Evolutionary conservation across 2,329 filamentous ascomycete genomes (phyloP).

Genomic region (Pseudogymnoascus sp.): DNA sequence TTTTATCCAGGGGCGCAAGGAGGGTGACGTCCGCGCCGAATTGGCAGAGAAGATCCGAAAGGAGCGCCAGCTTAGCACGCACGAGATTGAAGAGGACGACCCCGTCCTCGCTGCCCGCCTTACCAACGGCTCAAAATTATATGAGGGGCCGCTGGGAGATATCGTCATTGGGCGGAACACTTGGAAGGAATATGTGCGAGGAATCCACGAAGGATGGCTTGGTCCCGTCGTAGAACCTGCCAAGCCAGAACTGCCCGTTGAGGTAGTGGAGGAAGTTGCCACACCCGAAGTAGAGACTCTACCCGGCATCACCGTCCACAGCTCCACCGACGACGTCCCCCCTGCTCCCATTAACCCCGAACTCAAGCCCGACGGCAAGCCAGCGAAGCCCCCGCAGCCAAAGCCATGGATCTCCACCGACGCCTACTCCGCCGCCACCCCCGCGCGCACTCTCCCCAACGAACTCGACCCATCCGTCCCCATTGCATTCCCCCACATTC

Average conservation of each 20-base stretch:
- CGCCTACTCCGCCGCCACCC: conserved; percentile 59
- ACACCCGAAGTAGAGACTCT: conserved; percentile 24
- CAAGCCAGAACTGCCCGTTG: conserved; percentile 25
- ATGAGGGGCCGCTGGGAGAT: conserved; percentile 70
- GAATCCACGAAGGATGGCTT: conserved; percentile 92
- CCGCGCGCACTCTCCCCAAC: conserved; percentile 59
- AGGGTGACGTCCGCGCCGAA: conserved; percentile 85
- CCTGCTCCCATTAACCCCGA: conserved; percentile 16
- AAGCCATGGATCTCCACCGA: conserved; percentile 65
- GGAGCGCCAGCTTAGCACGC: conserved; percentile 41
- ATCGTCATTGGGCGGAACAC: conserved; percentile 83
- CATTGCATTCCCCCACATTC: conserved; percentile 76
- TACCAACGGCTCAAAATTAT: conserved; percentile 60
- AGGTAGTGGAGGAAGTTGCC: conserved; percentile 13
- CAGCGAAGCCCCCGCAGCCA: conserved; percentile 53
- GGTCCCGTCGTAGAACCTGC: conserved; percentile 66
- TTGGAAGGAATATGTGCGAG: conserved; percentile 95
- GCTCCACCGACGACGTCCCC: conserved; percentile 24
- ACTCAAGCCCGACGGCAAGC: conserved; percentile 43
- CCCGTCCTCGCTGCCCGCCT: conserved; percentile 56
- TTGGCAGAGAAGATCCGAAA: conserved; percentile 81
- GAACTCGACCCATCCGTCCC: conserved; percentile 66
- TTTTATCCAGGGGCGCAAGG: conserved; percentile 81
- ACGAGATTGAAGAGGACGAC: conserved; percentile 40
- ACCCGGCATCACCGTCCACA: conserved; percentile 22